Evolutionary conservation across 2,329 filamentous ascomycete species (phyloP).

Genomic region (Aspergillus arachidicola): DNA sequence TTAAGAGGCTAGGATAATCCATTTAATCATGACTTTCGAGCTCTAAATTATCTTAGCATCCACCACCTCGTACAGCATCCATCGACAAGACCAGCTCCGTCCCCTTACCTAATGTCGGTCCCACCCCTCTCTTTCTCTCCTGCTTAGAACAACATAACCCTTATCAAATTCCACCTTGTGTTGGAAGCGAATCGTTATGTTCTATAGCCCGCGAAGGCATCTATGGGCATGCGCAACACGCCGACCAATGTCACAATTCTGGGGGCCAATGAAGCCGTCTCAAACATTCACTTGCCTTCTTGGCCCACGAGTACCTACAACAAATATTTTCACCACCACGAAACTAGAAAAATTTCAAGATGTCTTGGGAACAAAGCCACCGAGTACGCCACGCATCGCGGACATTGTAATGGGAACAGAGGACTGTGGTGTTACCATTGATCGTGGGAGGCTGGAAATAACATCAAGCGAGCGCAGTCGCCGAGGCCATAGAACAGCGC

Average conservation of each 20-base stretch:
- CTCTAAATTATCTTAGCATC: background rate
- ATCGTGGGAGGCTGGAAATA: background rate
- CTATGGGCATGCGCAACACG: background rate
- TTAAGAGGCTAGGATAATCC: background rate
- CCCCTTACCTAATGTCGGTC: background rate
- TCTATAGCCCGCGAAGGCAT: background rate
- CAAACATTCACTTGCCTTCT: background rate
- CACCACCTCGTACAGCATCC: background rate
- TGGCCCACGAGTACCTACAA: background rate
- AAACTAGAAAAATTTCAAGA: background rate
- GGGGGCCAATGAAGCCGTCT: background rate
- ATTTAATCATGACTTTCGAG: background rate
- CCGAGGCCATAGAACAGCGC: constrained; percentile 1
- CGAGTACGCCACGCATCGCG: background rate
- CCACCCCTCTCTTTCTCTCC: background rate
- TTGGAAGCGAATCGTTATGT: background rate
- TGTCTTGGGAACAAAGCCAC: background rate
- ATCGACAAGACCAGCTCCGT: background rate
- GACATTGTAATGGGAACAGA: constrained; percentile 4
- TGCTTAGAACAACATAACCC: background rate
- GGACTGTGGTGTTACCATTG: background rate
- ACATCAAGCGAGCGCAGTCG: constrained; percentile 4
- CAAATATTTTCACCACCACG: background rate
- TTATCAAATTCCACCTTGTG: background rate
- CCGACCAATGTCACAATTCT: background rate